These are phyloP conservation scores for Aspergillus uvarum DNA, from an alignment of 2,329 filamentous ascomycete genomes.

Conservation along the genomic window DNA sequence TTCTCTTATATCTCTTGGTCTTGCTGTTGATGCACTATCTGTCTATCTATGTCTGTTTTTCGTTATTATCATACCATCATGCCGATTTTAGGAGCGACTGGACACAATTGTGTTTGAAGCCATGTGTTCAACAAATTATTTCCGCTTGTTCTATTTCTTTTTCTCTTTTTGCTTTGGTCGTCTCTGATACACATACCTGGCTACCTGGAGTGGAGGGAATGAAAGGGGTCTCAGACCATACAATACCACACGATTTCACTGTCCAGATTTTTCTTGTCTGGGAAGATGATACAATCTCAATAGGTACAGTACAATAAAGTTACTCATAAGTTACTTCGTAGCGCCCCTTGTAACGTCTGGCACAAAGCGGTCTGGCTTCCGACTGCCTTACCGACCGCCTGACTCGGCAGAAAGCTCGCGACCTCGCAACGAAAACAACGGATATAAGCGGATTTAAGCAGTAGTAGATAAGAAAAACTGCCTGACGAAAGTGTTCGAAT, in stretches of 20 bases:
- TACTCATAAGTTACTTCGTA: no score
- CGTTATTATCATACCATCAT: conserved; percentile 4
- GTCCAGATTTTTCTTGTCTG: neutral
- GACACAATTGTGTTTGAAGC: neutral
- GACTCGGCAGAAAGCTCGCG: neutral
- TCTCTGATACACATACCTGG: neutral
- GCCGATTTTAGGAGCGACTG: neutral
- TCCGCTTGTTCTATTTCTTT: no score
- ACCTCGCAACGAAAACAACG: neutral
- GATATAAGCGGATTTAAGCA: neutral
- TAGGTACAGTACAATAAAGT: no score
- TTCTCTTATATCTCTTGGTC: conserved; percentile 11
- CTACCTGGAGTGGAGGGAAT: neutral
- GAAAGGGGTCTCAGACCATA: neutral
- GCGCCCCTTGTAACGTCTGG: no score
- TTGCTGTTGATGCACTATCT: conserved; percentile 5
- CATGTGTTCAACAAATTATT: neutral
- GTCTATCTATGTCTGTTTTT: neutral
- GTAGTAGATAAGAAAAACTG: neutral
- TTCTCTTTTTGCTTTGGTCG: neutral
- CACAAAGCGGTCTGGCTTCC: no score
- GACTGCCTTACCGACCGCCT: neutral
- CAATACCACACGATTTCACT: neutral
- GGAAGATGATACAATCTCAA: no score
- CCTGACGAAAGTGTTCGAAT: neutral